Base-by-base conservation (phyloP, 208 protist species). In the Borovskyia barvae region DNA sequence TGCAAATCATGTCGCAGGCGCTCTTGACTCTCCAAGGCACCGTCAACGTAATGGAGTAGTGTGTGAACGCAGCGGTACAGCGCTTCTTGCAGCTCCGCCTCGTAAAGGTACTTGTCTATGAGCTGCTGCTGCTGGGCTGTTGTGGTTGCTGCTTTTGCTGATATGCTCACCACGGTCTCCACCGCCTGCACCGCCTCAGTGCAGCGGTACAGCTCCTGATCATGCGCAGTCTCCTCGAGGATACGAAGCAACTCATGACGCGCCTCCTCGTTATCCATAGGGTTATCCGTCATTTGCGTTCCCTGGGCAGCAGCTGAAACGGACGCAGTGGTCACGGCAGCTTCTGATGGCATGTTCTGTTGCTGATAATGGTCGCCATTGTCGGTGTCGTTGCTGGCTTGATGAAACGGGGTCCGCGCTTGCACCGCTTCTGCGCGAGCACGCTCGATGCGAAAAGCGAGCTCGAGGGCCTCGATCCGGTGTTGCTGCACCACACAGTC, bases 201-300 rank as follows among this genome's bases (percentile, higher is more conserved):
- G 49, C 74, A 80, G 36, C 84, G 85, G 45, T 79, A 66, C 30
- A 94, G 71, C 59, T 94, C 87, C 32, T 80, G 63, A 36, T 94
- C 87, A 7, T 75, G 75, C 11, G 83, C 83, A 15, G 81, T 65
- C 15, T 81, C 66, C 40, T 91, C 80, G 14, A 94, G 70, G 19
- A 91, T 57, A 20, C 55, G 61, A 43, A 94, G 36, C 19, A 94
- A 69, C 63, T 87, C 82, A n/a, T 60, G 72, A 9, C 76, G 73
- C 0, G 78, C 77, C 33, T 61, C 69, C 35, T 74, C 75, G 25
- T 77, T 70, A 0, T 56, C 64, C 77, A 88, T 88, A 1, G 81
- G 77, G 29, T 84, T 82, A 3, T 5, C 0, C 8, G 35, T 20
- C 17, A 17, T 41, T n/a, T n/a, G n/a, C n/a, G n/a, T n/a, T n/a